These are phyloP conservation scores for Suillus plorans DNA, from an alignment of 768 basidiomycete genomes.

Conservation along the genomic window DNA sequence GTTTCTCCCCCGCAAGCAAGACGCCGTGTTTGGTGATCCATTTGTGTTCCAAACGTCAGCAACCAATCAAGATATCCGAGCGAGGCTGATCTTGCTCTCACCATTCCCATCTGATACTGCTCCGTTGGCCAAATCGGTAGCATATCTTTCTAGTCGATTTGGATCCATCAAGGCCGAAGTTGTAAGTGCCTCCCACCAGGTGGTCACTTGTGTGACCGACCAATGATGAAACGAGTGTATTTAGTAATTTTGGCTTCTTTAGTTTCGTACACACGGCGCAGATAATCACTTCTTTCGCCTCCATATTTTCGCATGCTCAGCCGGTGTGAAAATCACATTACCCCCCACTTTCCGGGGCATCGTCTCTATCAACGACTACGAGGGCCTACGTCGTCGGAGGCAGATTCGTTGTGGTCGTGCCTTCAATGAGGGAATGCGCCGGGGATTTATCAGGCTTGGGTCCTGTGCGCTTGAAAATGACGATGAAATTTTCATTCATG, in stretches of 20 bases:
- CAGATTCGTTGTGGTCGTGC: conserved; percentile 21
- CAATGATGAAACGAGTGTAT: conserved; percentile 6
- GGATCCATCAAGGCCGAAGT: conserved; percentile 24
- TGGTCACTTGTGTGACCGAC: background rate
- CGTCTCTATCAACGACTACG: conserved; percentile 21
- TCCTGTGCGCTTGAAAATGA: conserved; percentile 21
- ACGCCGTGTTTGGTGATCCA: conserved; percentile 29
- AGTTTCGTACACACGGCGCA: conserved; percentile 26
- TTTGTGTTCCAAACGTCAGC: conserved; percentile 27
- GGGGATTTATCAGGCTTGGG: conserved; percentile 23
- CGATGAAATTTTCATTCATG: conserved; percentile 30
- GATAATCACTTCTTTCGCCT: conserved; percentile 31
- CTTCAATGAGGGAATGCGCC: conserved; percentile 24
- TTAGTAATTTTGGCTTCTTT: conserved; percentile 5
- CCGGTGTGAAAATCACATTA: conserved; percentile 27
- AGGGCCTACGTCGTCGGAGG: conserved; percentile 10
- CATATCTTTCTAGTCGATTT: conserved; percentile 29
- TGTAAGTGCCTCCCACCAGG: conserved; percentile 20
- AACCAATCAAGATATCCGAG: conserved; percentile 23
- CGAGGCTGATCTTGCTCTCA: conserved; percentile 27
- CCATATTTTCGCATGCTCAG: conserved; percentile 27
- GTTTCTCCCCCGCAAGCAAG: conserved; percentile 30
- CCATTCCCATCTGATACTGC: conserved; percentile 26
- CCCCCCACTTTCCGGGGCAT: conserved; percentile 29
- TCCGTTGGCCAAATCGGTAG: conserved; percentile 33